Evolutionary conservation across 2,329 filamentous ascomycete species (phyloP).

Genomic region (Fusarium multiceps): DNA sequence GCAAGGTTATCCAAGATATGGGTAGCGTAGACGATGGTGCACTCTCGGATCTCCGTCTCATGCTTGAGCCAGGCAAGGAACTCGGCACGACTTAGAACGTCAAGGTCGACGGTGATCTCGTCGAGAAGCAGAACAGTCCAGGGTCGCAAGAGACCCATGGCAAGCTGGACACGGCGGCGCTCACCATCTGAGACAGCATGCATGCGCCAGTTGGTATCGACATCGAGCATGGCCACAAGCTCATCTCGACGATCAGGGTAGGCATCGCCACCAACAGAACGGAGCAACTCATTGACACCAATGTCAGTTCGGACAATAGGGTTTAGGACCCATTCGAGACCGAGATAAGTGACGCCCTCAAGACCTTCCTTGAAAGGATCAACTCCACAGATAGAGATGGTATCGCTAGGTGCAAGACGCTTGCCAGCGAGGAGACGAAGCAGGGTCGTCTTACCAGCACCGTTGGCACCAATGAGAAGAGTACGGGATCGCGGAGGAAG

Average conservation of each 20-base stretch:
- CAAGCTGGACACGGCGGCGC: conserved; percentile 88
- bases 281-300: conserved; percentile 85
- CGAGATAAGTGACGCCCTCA: conserved; percentile 96
- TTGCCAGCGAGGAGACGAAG: conserved; percentile 95
- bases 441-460: conserved; percentile 96
- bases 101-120: conserved; percentile 96
- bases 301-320: conserved; percentile 96
- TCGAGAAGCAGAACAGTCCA: conserved; percentile 93
- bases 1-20: conserved; percentile 97
- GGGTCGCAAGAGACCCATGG: conserved; percentile 92
- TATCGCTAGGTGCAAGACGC: conserved; percentile 82
- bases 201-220: conserved; percentile 94
- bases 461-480: conserved; percentile 94
- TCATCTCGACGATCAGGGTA: conserved; percentile 87
- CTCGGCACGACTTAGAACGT: conserved; percentile 84
- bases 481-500: conserved; percentile 88
- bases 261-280: conserved; percentile 85
- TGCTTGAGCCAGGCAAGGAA: conserved; percentile 87
- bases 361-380: conserved; percentile 93
- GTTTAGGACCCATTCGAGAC: conserved; percentile 97
- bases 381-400: conserved; percentile 81
- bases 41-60: conserved; percentile 84
- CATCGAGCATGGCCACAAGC: conserved; percentile 87
- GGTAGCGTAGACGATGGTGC: conserved; percentile 96
- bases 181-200: conserved; percentile 96